Evolutionary conservation across 352 stramenopile species (phyloP).

Genomic region (Blastocystis sp.): DNA sequence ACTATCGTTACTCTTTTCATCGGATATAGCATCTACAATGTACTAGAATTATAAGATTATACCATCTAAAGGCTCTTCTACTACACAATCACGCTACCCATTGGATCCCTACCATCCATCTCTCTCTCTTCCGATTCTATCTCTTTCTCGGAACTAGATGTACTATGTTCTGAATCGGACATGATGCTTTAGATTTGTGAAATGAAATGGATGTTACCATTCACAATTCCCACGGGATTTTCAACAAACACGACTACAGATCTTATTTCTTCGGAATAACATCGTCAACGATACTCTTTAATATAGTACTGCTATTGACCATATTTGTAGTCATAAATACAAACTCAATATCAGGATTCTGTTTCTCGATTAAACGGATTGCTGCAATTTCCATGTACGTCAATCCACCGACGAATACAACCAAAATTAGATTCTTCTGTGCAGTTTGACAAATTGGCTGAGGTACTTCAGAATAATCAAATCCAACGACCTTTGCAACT

Average conservation of each 20-base stretch:
- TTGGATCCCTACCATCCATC: neutral
- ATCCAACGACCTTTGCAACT: neutral
- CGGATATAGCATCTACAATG: neutral
- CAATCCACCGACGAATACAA: conserved; percentile 45
- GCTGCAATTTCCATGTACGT: conserved; percentile 53
- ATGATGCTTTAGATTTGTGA: neutral
- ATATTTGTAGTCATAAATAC: conserved; percentile 45
- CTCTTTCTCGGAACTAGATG: neutral
- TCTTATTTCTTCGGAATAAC: neutral
- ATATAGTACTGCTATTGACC: neutral
- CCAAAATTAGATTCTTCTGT: neutral
- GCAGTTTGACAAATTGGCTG: neutral
- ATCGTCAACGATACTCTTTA: conserved; percentile 19
- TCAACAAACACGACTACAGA: conserved; percentile 26
- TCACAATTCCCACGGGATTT: neutral
- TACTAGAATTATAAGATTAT: neutral
- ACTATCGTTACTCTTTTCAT: neutral
- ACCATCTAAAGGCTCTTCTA: neutral
- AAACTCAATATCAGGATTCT: neutral
- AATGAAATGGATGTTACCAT: neutral
- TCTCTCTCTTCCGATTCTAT: neutral
- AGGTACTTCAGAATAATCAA: neutral
- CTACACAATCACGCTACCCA: neutral
- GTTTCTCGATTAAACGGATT: conserved; percentile 3
- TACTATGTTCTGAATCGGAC: neutral